Percentiles rank a stretch among this genome's conserved stretches.
Conservation (phyloP, 176 grass and related monocot genomes). For the Phragmites australis region DNA sequence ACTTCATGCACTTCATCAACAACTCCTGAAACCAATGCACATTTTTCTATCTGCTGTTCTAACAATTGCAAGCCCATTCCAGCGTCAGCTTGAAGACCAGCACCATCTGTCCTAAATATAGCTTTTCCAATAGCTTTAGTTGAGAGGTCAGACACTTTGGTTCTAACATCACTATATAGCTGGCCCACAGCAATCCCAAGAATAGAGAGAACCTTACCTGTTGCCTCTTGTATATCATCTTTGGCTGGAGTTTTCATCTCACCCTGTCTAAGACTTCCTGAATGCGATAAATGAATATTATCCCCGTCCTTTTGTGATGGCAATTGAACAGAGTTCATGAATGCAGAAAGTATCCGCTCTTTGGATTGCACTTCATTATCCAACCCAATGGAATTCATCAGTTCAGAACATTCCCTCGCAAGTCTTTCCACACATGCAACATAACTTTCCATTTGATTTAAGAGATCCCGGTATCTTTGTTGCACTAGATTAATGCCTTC, state of each 20-base stretch:
- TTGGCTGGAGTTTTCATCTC: constrained; percentile 40
- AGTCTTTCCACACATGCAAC: constrained; percentile 70
- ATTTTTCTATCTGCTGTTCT: constrained; percentile 92
- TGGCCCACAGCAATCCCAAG: constrained; percentile 65
- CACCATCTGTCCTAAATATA: constrained; percentile 45
- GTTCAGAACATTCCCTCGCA: constrained; percentile 67
- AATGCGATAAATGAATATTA: constrained; percentile 29
- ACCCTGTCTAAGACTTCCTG: constrained; percentile 33
- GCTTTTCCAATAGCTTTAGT: constrained; percentile 50
- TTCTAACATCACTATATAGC: constrained; percentile 61
- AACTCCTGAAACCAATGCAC: constrained; percentile 73
- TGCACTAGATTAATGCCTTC: constrained; percentile 71
- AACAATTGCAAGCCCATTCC: constrained; percentile 54
- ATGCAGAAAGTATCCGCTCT: constrained; percentile 65
- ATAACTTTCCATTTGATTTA: constrained; percentile 79
- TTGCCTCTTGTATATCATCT: constrained; percentile 63
- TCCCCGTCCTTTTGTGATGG: constrained; percentile 55
- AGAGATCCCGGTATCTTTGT: constrained; percentile 75
- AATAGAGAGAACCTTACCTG: constrained; percentile 60
- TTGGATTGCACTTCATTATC: constrained; percentile 76
- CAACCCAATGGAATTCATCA: constrained; percentile 78
- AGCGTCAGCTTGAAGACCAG: constrained; percentile 52
- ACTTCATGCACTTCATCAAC: constrained; percentile 72
- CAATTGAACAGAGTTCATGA: constrained; percentile 80
- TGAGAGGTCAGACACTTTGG: constrained; percentile 64